Percentiles rank a stretch among this genome's conserved stretches.
Conservation (phyloP, 257 asterid genomes). For the Solanum acaule region DNA sequence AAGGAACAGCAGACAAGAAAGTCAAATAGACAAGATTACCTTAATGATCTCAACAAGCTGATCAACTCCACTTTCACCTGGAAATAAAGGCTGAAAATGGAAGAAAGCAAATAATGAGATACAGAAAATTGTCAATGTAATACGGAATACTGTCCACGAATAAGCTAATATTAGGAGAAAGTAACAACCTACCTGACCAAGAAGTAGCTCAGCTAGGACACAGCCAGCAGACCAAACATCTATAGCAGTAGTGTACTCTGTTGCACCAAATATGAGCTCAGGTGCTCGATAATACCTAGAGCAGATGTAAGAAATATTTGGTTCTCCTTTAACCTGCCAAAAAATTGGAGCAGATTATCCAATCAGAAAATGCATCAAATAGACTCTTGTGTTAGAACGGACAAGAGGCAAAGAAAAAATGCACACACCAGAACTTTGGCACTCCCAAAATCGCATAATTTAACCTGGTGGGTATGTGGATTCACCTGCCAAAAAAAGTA, state of each 20-base stretch:
- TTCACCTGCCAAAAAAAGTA: conserved; percentile 35
- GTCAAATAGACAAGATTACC: conserved; percentile 22
- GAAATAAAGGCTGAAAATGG: conserved; percentile 71
- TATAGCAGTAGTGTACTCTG: conserved; percentile 43
- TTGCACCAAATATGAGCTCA: conserved; percentile 52
- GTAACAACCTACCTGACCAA: conserved; percentile 33
- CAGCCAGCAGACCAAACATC: conserved; percentile 56
- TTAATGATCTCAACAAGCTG: conserved; percentile 97
- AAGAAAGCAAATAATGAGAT: not conserved
- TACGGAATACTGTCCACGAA: not conserved
- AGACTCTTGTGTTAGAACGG: not conserved
- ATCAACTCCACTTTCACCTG: conserved; percentile 99
- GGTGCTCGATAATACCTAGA: conserved; percentile 59
- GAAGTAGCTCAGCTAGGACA: conserved; percentile 45
- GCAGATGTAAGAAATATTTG: conserved; percentile 48
- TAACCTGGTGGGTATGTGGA: conserved; percentile 61
- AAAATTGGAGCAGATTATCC: not conserved
- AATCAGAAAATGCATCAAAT: not conserved
- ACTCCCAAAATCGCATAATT: conserved; percentile 46
- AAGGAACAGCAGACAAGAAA: not conserved
- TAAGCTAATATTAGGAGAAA: not conserved
- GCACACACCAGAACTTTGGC: conserved; percentile 42
- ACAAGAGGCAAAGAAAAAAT: not conserved
- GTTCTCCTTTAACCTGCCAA: conserved; percentile 46
- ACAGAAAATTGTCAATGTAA: not conserved